Base-by-base conservation (phyloP, 73 alveolate species). In the Paramecium octaurelia region DNA sequence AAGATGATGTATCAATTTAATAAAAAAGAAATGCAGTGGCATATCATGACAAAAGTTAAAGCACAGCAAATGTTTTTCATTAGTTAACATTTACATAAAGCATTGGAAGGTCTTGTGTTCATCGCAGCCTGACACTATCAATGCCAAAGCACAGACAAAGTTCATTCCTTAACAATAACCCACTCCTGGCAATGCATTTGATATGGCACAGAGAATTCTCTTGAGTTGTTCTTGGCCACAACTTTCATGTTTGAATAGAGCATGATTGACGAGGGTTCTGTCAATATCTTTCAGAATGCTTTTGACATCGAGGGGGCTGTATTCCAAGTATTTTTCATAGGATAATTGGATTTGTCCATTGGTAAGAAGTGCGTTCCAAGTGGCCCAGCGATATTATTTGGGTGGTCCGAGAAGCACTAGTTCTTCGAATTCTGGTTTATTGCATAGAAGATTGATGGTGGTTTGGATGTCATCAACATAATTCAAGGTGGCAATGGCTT, bases 111-210 rank as follows among this genome's bases (percentile, higher is more conserved):
- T 60, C 21, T 64, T 31, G 8, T 50, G 58, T 71, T 89, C 94
- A 44, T 89, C 94, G 27, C 91, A 77, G 16, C 94, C 94, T 5
- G 92, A 70, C 12, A 71, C 94, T 71, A 89, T 35, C 11, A 89
- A 50, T 20, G 77, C 77, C 50, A 89, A 36, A 23, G 92, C 94
- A 59, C 69, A 40, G 16, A 89, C 70, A 70, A 89, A 89, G 18
- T 89, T 89, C 94, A 89, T 89, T 27, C 94, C 94, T 70, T 89
- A 46, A 38, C 94, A 89, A 71, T 89, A 89, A 12, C 94, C 94
- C 54, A 80, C 35, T 44, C 75, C 48, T 43, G 91, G 91, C 4
- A 44, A n/a, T 42, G 76, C 57, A 48, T 80, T 80, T 8, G 76
- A 40, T 3, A 80, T 48, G 2, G 76, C 91, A 11, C 35, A 24